These are phyloP conservation scores for Plasmodium reichenowi DNA, from an alignment of 169 alveolate species.

Conservation along the genomic window DNA sequence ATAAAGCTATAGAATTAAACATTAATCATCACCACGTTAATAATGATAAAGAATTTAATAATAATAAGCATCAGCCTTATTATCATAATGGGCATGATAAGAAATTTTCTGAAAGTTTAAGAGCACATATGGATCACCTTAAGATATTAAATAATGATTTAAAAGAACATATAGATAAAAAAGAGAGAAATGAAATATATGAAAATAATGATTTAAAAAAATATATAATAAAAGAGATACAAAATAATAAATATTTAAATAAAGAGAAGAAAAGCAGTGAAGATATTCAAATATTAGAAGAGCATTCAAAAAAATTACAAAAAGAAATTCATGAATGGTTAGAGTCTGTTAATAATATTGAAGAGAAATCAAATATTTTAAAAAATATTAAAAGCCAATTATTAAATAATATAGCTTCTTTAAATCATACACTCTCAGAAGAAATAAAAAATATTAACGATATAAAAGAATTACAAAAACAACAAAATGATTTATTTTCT, in stretches of 20 bases:
- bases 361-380: conserved; percentile 41
- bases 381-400: conserved; percentile 50
- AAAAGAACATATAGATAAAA: conserved; percentile 8
- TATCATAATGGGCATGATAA: no score
- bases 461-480: conserved; percentile 48
- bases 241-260: conserved; percentile 16
- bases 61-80: not conserved
- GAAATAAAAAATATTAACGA: conserved; percentile 73
- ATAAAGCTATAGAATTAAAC: not conserved
- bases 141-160: conserved; percentile 15
- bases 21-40: conserved; percentile 23
- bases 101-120: not conserved
- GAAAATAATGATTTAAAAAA: not conserved
- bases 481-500: conserved; percentile 63
- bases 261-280: conserved; percentile 49
- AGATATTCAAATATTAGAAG: conserved; percentile 32
- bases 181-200: not conserved
- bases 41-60: not conserved
- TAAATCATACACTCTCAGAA: conserved; percentile 55
- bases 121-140: conserved; percentile 8
- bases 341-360: conserved; percentile 33
- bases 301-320: conserved; percentile 38
- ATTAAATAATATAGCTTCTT: conserved; percentile 55
- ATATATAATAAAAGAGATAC: conserved; percentile 24
- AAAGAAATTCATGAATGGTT: conserved; percentile 51